Evolutionary conservation across 441 rosid species (phyloP), one percentile per base, ranked within the genome.

Genomic region (Adansonia gregorii): DNA sequence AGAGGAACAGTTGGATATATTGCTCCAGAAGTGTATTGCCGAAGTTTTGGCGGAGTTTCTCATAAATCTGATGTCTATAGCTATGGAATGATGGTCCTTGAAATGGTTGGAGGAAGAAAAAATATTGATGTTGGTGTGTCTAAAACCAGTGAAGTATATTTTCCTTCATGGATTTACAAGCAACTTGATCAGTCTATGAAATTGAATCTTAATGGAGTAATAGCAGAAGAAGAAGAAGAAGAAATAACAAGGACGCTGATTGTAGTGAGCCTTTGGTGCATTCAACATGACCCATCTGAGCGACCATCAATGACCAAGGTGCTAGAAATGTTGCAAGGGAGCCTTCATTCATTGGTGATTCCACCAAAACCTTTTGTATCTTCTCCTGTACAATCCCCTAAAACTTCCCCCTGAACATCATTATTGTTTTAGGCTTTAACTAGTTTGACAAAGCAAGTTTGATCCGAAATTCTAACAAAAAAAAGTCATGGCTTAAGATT

Each of bases 11-110:
- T 8, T 2, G 69, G 69, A 7, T 65, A 41, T n/a, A 65, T 65
- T 39, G 24, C 49, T 8, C 69, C 69, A 65, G 69, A 65, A 65
- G 6, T 66, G 70, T 0, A 39, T 65, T n/a, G 24, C 8, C 49
- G 51, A 65, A 41, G 1, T 22, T 65, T 65, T 17, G 70, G 70
- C 0, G 24, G 24, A 41, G 51, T 66, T 41, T 66, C 24, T 41
- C 1, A 66, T n/a, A 66, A 66, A 66, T 66, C 70, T 0, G 51
- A 66, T 8, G 22, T 66, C 6, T 66, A 66, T 3, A 66, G 70
- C 4, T 83, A 80, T 3, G 85, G 87, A 22, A 85, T 85, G 89
- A 65, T 88, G 83, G 63, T 79, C 65, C 76, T 81, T 1, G 84
- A 83, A 41, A 78, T 87, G 79, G 72, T 77, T 4, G 79, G 87